Base-by-base conservation (phyloP, 805 yeast species). In the Saccharomycopsis oosterbeekiorum region DNA sequence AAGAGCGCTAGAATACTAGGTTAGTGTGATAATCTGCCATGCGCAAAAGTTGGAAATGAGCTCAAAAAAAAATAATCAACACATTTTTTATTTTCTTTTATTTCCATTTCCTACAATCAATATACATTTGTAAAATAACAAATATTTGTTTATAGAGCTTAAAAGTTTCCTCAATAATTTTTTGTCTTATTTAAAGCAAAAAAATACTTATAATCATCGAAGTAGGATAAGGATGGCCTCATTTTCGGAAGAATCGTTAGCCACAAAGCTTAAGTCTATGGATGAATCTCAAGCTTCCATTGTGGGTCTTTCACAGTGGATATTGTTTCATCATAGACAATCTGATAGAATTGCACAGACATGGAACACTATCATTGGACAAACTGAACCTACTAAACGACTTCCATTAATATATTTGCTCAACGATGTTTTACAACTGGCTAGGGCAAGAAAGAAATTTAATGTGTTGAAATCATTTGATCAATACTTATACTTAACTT, bases 341-440 rank as follows among this genome's bases (percentile, higher is more conserved):
- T 83, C 85, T 9, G 70, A 69, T 1, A 76, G 77, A 36, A 76
- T 82, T 37, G 88, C 85, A 10, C 69, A 71, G 34, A 73, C 78
- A 4, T 85, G 90, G 90, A 70, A 76, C 9, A 66, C 70, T 29
- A 75, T 72, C 59, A 66, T 80, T 0, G 59, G 66, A 39, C 65
- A 67, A 6, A 71, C 73, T 4, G 73, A 76, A 17, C 65, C 68
- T n/a, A 71, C 72, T 57, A 77, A 80, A 67, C 80, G 78, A 62
- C 76, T 86, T 58, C 78, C 86, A 1, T 72, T 86, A 60, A 76
- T 89, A 26, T 89, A 89, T 68, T 74, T 89, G 14, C 85, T 87
- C 58, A 89, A 89, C 70, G 97, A 89, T 66, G 84, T 89, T 24
- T 86, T 89, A 1, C 97, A 89, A 71, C 87, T 87, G 69, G 83